A percentile compares a stretch with the other conserved stretches of the same genome.
Evolutionary conservation across 805 yeast genomes (phyloP).

Genomic region (Nakazawaea peltata): DNA sequence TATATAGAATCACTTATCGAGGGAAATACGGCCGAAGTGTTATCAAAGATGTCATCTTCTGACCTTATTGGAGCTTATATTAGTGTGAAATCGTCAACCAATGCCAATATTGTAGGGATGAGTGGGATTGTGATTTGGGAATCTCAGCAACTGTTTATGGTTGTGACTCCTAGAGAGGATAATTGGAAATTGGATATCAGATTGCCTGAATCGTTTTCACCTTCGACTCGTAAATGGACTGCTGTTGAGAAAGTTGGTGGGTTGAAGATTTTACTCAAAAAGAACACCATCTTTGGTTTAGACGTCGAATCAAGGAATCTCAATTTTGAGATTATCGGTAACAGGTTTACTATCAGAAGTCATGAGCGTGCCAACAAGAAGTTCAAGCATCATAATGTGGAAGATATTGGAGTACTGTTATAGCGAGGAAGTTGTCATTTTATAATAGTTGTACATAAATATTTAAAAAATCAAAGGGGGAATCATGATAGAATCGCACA

Average conservation of each 20-base stretch:
- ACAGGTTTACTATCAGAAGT: slow-evolving; percentile 66
- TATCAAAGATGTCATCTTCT: slow-evolving; percentile 60
- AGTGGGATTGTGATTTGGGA: slow-evolving; percentile 82
- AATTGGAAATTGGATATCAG: slow-evolving; percentile 25
- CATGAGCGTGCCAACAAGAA: slow-evolving; percentile 78
- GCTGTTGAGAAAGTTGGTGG: slow-evolving; percentile 44
- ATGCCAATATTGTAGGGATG: slow-evolving; percentile 49
- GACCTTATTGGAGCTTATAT: slow-evolving; percentile 76
- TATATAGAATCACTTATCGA: slow-evolving; percentile 55
- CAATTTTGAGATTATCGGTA: slow-evolving; percentile 67
- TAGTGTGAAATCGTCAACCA: slow-evolving; percentile 49
- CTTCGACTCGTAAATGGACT: slow-evolving; percentile 10
- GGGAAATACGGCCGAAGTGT: slow-evolving; percentile 23
- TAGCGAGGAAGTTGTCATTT: not conserved
- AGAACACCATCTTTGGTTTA: slow-evolving; percentile 55
- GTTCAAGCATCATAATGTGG: slow-evolving; percentile 74
- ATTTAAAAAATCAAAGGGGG: too few species aligned
- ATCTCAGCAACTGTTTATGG: slow-evolving; percentile 60
- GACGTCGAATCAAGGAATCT: slow-evolving; percentile 28
- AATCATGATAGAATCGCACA: too few species aligned
- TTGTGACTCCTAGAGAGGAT: slow-evolving; percentile 41
- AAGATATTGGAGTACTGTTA: slow-evolving; percentile 30
- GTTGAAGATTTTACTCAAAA: slow-evolving; percentile 56
- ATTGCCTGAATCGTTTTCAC: slow-evolving; percentile 13
- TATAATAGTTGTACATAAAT: too few species aligned